phyloP scores from a whole-genome alignment of 371 early-diverging fungal species.

The Mortierella sp. region DNA sequence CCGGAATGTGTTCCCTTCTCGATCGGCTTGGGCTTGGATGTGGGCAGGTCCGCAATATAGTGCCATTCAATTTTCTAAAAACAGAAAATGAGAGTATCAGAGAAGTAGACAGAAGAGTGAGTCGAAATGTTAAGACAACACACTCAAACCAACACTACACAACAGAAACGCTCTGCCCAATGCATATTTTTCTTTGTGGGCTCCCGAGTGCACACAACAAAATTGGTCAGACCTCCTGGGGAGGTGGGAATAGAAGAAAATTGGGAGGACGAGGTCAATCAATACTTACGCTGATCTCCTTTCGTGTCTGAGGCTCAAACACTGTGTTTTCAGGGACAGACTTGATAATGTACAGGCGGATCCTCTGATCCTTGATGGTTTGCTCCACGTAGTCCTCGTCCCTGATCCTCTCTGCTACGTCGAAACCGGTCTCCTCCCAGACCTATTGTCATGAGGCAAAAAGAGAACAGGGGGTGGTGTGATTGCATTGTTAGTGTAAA shows the following conservation, averaged over 20 bases:
- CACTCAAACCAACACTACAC: neutral
- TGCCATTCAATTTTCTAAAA: slow-evolving; percentile 63
- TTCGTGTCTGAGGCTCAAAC: slow-evolving; percentile 93
- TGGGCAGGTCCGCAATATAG: slow-evolving; percentile 55
- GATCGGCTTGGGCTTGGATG: slow-evolving; percentile 53
- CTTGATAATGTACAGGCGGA: slow-evolving; percentile 92
- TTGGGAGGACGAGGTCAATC: neutral
- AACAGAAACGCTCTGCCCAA: neutral
- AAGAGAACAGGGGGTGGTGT: neutral
- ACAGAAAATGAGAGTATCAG: neutral
- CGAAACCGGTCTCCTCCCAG: slow-evolving; percentile 98
- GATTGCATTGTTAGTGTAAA: slow-evolving; percentile 10
- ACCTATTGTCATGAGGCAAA: slow-evolving; percentile 66
- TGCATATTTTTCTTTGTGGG: neutral
- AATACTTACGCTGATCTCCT: slow-evolving; percentile 91
- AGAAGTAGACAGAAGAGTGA: neutral
- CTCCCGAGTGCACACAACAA: neutral
- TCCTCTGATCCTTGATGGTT: slow-evolving; percentile 88
- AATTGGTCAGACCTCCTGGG: slow-evolving; percentile 5
- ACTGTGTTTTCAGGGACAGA: slow-evolving; percentile 90
- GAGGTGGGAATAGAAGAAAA: slow-evolving; percentile 5
- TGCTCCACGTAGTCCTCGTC: slow-evolving; percentile 85
- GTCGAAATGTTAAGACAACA: neutral
- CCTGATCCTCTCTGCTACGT: slow-evolving; percentile 81
- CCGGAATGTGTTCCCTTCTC: slow-evolving; percentile 54